Evolutionary conservation across 768 basidiomycete species (phyloP).

Genomic region (Heimioporus sp.): DNA sequence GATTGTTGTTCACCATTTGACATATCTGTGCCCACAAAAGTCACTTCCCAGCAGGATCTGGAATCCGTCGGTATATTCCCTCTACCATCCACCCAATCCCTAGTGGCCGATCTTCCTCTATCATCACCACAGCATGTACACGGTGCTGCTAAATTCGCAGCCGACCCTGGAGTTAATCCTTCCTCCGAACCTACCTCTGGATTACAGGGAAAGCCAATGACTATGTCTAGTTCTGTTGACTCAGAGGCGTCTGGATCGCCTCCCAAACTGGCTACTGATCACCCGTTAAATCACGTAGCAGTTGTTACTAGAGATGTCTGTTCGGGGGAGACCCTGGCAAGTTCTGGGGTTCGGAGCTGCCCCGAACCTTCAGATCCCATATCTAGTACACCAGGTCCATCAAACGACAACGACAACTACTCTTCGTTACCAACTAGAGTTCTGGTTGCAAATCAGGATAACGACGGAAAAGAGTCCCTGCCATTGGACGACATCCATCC

Average conservation of each 20-base stretch:
- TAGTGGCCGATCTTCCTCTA: slow-evolving; percentile 24
- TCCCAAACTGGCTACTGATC: slow-evolving; percentile 3
- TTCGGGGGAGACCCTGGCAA: slow-evolving; percentile 29
- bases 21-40: slow-evolving; percentile 6
- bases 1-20: slow-evolving; percentile 39
- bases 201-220: slow-evolving; percentile 2
- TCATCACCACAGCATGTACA: slow-evolving; percentile 18
- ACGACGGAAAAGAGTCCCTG: neutral
- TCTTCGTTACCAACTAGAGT: slow-evolving; percentile 4
- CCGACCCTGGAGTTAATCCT: slow-evolving; percentile 3
- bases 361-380: slow-evolving; percentile 18
- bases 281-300: neutral
- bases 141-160: slow-evolving; percentile 2
- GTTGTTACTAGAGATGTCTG: neutral
- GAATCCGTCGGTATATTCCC: slow-evolving; percentile 1
- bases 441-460: neutral
- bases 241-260: neutral
- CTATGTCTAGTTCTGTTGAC: neutral
- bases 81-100: slow-evolving; percentile 8
- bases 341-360: slow-evolving; percentile 38
- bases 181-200: neutral
- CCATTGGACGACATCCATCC: neutral
- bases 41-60: neutral
- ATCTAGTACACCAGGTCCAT: slow-evolving; percentile 12
- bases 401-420: slow-evolving; percentile 19